Conservation (phyloP, 2,329 filamentous ascomycete genomes). For the Aspergillus sp. region DNA sequence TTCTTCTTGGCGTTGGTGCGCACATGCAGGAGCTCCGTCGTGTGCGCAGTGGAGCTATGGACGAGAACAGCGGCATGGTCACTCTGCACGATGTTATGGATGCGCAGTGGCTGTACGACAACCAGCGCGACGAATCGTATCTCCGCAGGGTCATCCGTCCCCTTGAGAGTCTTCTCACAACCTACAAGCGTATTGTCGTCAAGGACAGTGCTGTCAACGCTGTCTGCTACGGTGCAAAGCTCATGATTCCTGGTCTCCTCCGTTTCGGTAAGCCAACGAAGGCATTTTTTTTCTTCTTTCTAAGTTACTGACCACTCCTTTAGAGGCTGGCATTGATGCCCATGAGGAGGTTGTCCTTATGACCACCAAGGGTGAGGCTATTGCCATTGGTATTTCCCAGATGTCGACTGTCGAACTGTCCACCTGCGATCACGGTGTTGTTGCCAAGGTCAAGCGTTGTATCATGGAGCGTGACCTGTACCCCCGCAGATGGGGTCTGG, state of each 20-base stretch:
- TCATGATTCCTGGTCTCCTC: conserved; percentile 94
- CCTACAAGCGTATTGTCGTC: conserved; percentile 94
- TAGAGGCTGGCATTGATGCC: conserved; percentile 82
- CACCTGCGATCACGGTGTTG: conserved; percentile 93
- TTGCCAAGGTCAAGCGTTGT: conserved; percentile 97
- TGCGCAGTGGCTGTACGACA: conserved; percentile 93
- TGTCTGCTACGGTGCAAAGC: conserved; percentile 96
- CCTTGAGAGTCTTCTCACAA: conserved; percentile 81
- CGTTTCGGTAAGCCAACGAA: conserved; percentile 63
- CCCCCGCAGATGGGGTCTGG: conserved; percentile 92
- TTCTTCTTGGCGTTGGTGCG: conserved; percentile 72
- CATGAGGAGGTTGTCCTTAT: conserved; percentile 96
- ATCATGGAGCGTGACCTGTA: conserved; percentile 99
- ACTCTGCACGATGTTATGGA: conserved; percentile 94
- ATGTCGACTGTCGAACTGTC: conserved; percentile 98
- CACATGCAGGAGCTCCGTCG: conserved; percentile 98
- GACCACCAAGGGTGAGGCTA: conserved; percentile 98
- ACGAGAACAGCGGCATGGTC: conserved; percentile 80
- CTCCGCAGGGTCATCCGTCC: conserved; percentile 86
- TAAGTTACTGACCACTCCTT: conserved; percentile 12
- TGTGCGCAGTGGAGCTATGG: conserved; percentile 91
- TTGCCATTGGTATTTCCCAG: conserved; percentile 89
- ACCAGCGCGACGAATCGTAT: conserved; percentile 89
- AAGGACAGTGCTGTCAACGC: conserved; percentile 97
- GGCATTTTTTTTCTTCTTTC: neutral